These are phyloP conservation scores for Bimuria novae-zelandiae DNA, from an alignment of 2,329 filamentous ascomycete genomes.

Conservation along the genomic window DNA sequence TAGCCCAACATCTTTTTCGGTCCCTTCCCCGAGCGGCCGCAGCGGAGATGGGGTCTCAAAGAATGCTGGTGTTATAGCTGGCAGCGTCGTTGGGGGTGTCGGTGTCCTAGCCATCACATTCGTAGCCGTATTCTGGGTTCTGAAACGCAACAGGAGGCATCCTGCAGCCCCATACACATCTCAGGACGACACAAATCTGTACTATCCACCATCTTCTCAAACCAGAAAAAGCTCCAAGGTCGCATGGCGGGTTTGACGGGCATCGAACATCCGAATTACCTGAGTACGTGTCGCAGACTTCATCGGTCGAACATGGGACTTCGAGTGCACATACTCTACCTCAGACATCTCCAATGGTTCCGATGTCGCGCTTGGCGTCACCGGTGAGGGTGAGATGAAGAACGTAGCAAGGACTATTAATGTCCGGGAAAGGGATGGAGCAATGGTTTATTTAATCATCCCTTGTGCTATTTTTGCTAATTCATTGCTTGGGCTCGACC, in stretches of 20 bases:
- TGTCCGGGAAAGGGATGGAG: too few species aligned
- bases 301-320: background rate
- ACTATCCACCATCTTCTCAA: background rate
- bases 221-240: background rate
- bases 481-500: too few species aligned
- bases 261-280: background rate
- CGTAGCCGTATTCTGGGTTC: constrained; percentile 6
- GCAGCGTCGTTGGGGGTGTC: constrained; percentile 6
- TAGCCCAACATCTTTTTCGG: background rate
- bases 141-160: background rate
- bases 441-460: too few species aligned
- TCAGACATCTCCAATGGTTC: too few species aligned
- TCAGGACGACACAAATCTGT: background rate
- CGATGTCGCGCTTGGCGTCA: too few species aligned
- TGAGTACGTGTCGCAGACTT: background rate
- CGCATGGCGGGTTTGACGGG: background rate
- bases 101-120: constrained; percentile 5
- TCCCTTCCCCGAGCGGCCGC: background rate
- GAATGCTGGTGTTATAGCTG: constrained; percentile 10
- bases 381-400: too few species aligned
- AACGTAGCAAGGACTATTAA: too few species aligned
- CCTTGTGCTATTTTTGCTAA: too few species aligned
- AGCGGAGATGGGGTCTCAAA: background rate
- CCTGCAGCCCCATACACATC: background rate
- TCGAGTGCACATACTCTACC: too few species aligned